Percentiles rank a stretch among this genome's conserved stretches.
Conservation (phyloP, 1,139 yeast species). For the Candida labiduridarum region DNA sequence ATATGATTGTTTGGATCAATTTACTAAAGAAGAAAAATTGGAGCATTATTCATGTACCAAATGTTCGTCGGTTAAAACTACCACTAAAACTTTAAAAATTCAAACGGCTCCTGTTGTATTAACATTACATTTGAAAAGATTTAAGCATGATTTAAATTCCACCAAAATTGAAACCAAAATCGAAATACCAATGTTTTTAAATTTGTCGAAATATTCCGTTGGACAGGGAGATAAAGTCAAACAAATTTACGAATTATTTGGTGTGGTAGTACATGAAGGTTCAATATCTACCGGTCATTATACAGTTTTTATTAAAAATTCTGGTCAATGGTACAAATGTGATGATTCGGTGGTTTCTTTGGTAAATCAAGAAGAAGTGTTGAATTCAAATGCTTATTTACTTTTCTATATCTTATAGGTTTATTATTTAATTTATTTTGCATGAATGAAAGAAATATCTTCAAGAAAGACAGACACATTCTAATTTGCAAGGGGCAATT, state of each 20-base stretch:
- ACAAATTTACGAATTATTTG: constrained; percentile 74
- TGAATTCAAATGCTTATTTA: constrained; percentile 73
- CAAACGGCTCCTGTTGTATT: constrained; percentile 74
- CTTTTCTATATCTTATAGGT: constrained; percentile 59
- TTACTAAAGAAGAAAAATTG: constrained; percentile 74
- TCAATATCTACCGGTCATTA: constrained; percentile 95
- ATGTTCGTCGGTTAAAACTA: constrained; percentile 64
- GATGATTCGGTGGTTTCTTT: constrained; percentile 87
- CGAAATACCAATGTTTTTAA: constrained; percentile 68
- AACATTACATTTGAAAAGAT: constrained; percentile 83
- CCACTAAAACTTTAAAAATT: constrained; percentile 69
- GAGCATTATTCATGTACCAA: constrained; percentile 73
- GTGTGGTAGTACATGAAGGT: constrained; percentile 86
- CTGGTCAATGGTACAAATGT: constrained; percentile 84
- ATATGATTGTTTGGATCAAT: constrained; percentile 70
- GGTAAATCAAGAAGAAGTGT: constrained; percentile 65
- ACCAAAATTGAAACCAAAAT: constrained; percentile 79
- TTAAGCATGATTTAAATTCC: constrained; percentile 65
- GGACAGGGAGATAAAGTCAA: constrained; percentile 30
- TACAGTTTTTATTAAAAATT: constrained; percentile 72
- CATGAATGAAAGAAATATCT: not conserved
- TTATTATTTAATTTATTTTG: not conserved
- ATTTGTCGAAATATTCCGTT: constrained; percentile 64
- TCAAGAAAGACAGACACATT: too few relatives aligned
- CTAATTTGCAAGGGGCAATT: too few relatives aligned